Conservation (phyloP, 495 filamentous ascomycete genomes). For the Aspergillus hancockii region DNA sequence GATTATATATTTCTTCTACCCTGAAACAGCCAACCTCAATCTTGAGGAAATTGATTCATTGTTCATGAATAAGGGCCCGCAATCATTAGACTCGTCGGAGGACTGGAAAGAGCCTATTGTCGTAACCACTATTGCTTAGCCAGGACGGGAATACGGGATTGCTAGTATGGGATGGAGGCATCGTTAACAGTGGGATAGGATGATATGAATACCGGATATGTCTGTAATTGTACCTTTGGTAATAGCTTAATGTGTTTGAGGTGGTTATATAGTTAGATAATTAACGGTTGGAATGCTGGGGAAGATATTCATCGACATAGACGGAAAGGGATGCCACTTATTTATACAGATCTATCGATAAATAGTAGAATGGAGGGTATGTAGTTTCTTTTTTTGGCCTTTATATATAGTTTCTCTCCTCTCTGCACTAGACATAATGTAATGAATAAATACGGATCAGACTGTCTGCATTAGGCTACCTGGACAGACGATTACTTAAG, state of each 20-base stretch:
- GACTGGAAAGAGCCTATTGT: slow-evolving; percentile 8
- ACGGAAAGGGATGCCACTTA: too few relatives aligned
- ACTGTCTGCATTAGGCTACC: too few relatives aligned
- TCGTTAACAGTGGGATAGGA: background rate
- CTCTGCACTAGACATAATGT: background rate
- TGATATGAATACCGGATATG: background rate
- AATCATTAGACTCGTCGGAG: background rate
- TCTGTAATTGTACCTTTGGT: background rate
- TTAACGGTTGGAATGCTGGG: background rate
- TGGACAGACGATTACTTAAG: too few relatives aligned
- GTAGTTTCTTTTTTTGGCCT: background rate
- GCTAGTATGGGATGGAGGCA: background rate
- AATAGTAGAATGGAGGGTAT: too few relatives aligned
- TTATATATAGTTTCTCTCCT: background rate
- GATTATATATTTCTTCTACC: slow-evolving; percentile 45
- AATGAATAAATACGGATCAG: too few relatives aligned
- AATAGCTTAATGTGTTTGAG: background rate
- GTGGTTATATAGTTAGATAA: background rate
- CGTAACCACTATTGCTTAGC: background rate
- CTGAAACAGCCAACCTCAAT: slow-evolving; percentile 47
- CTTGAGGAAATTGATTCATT: slow-evolving; percentile 40
- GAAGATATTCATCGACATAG: background rate
- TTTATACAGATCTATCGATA: too few relatives aligned
- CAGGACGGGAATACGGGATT: background rate
- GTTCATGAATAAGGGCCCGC: slow-evolving; percentile 23